Base-by-base conservation (phyloP, 148 eudicot genomes). In the Fagopyrum tataricum region DNA sequence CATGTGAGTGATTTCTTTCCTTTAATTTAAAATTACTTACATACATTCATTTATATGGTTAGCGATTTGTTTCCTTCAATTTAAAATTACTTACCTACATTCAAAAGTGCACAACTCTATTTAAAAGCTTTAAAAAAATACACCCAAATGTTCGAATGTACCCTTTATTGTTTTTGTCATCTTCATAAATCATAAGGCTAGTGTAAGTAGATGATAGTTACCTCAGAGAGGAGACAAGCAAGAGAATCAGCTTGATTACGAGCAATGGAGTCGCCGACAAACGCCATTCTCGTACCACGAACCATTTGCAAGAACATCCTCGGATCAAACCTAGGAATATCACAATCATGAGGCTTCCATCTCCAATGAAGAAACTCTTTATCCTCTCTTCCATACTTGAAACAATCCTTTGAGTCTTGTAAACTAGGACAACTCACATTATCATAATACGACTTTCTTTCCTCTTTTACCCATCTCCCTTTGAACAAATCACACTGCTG, bases 231-330 rank as follows among this genome's bases (percentile, higher is more conserved):
- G 21, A 83, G 81, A 46, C 90, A 87, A 55, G 81, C 5, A 21
- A 85, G 84, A 0, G 86, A 87, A 49, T 87, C 83, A 62, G 80
- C 53, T 44, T 87, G 90, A 74, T 87, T 87, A 10, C 88, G 71
- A 39, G 83, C 83, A 3, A 87, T 73, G 0, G 90, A 87, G 73
- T 73, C 75, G 8, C 75, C 75, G 13, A 73, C 64, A 55, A 73
- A 73, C 7, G 75, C 75, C 44, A 73, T 40, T 7, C 13, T 31
- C 67, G 59, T 73, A 2, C 49, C 75, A 44, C 67, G 43, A 4
- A 73, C 75, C 44, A 73, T 73, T 31, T 41, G 51, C 23, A 73
- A 41, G 17, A 73, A 73, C 67, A 6, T n/a, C 1, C 12, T n/a
- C 9, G 75, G 67, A 44, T 55, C 24, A 39, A 73, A 55, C 5